Evolutionary conservation across 345 rosid genomes (phyloP), one percentile per base, ranked within the genome.

Genomic region (Camelina neglecta): DNA sequence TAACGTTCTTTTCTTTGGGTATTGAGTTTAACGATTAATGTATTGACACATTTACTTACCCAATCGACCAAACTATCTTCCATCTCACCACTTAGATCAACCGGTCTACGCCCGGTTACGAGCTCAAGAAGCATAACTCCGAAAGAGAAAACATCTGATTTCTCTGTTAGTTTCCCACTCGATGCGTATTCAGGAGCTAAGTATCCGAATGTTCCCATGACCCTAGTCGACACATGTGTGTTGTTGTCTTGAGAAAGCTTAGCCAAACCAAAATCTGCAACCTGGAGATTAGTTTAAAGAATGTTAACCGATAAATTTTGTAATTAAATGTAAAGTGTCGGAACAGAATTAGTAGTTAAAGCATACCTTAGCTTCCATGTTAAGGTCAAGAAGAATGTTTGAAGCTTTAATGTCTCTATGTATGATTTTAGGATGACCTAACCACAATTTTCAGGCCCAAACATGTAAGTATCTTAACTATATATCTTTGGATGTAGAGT

Each of bases 201-300:
- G 82, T 94, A 94, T 93, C 98, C 96, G 24, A 94, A 94, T 44
- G 97, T 94, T 70, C 98, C 98, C 98, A 94, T 94, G 58, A 94
- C 88, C 21, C 98, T 91, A 36, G 97, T 94, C 3, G 98, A 94
- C 15, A 92, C 93, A 51, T 94, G 97, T 56, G 98, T 87, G 38
- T 83, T 18, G 75, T 76, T 83, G 76, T 92, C 96, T 9, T 90
- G 79, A 60, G 85, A 56, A 33, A 92, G 84, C 82, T 88, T 94
- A n/a, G 98, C 98, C 79, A 94, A 78, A 39, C 98, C 96, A 61
- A 94, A 94, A 84, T 92, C 98, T 13, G 97, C 86, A 80, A 92
- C 96, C 97, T 92, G 82, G 20, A 47, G 9, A 38, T 68, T 56
- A n/a, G 11, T 13, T 65, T 12, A 21, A 54, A 62, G 10, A 53